phyloP scores from a whole-genome alignment of 208 protist genomes.

The Porcisia hertigi region DNA sequence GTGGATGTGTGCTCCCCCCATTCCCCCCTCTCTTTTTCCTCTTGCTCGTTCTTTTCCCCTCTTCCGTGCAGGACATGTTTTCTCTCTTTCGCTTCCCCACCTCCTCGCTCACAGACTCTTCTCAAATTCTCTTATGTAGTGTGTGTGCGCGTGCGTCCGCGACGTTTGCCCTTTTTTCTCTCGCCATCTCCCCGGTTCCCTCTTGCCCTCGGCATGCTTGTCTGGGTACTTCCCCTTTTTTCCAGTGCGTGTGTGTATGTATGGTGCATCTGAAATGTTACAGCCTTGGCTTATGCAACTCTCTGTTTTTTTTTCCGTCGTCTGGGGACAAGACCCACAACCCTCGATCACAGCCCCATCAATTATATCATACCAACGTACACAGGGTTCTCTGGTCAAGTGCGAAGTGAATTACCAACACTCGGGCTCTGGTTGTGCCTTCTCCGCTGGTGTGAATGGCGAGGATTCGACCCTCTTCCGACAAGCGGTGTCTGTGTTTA shows the following conservation, averaged over 20 bases:
- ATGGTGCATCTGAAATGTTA: background rate
- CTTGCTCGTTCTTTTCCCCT: too few relatives aligned
- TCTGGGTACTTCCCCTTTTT: background rate
- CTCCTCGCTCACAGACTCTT: background rate
- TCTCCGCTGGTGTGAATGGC: background rate
- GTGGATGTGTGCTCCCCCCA: background rate
- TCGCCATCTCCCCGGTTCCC: background rate
- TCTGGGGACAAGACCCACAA: background rate
- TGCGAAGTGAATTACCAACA: background rate
- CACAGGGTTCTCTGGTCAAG: background rate
- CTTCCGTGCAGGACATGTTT: background rate
- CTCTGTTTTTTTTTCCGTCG: constrained; percentile 14
- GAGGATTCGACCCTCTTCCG: background rate
- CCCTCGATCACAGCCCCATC: background rate
- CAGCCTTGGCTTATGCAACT: background rate
- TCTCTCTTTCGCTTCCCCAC: background rate
- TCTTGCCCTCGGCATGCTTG: background rate
- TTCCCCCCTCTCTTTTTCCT: background rate
- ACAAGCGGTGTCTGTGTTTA: background rate
- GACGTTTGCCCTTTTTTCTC: background rate
- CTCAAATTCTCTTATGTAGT: background rate
- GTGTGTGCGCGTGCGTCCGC: background rate
- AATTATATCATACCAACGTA: background rate
- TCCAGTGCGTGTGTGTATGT: background rate
- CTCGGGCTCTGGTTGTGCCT: background rate